phyloP scores from a whole-genome alignment of 2,329 filamentous ascomycete species.

The Sphaerostilbella broomeana region DNA sequence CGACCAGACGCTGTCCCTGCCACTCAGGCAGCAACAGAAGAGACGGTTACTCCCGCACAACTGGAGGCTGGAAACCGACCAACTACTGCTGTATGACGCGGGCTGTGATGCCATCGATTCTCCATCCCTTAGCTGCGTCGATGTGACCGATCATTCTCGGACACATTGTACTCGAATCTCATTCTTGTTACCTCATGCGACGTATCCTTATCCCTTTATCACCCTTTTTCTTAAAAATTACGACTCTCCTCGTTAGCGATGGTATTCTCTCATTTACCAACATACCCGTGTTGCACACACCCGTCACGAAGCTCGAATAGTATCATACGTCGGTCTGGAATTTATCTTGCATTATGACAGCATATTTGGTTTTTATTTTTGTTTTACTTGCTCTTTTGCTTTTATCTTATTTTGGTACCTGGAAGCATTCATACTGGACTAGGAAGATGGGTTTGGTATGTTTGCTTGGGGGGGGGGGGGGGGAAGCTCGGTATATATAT shows the following conservation, averaged over 20 bases:
- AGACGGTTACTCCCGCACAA: constrained; percentile 37
- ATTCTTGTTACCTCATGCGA: background rate
- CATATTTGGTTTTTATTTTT: constrained; percentile 14
- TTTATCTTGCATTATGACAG: constrained; percentile 23
- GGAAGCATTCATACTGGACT: too few relatives aligned
- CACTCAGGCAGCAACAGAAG: constrained; percentile 16
- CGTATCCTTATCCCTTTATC: background rate
- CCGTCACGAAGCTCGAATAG: constrained; percentile 24
- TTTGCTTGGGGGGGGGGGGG: too few relatives aligned
- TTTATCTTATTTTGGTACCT: constrained; percentile 1
- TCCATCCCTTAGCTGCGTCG: too few relatives aligned
- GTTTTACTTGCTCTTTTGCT: constrained; percentile 3
- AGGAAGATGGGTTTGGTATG: too few relatives aligned
- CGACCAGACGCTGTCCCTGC: constrained; percentile 19
- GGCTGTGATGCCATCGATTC: constrained; percentile 11
- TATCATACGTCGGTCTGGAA: constrained; percentile 15
- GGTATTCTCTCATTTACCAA: constrained; percentile 25
- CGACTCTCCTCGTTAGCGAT: constrained; percentile 22
- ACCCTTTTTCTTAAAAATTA: constrained; percentile 4
- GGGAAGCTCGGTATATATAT: too few relatives aligned
- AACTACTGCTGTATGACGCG: constrained; percentile 7
- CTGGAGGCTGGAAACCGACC: constrained; percentile 38
- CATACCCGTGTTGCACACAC: constrained; percentile 15
- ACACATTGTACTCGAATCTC: background rate
- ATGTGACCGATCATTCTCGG: background rate